Conservation (phyloP, 2,329 filamentous ascomycete genomes). For the Claviceps sorghi region DNA sequence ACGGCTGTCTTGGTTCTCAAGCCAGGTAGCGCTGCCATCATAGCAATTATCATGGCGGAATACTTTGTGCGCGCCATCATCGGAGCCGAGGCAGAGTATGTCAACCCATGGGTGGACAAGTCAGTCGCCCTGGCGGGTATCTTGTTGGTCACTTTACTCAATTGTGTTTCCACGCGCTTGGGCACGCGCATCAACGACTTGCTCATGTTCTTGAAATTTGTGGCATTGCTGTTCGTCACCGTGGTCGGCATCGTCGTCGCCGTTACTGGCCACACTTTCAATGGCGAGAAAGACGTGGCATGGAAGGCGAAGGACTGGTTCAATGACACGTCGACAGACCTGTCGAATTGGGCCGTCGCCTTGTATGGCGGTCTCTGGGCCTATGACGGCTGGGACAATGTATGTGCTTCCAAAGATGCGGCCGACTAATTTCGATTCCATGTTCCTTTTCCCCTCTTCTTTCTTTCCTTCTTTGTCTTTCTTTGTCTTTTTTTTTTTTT, state of each 20-base stretch:
- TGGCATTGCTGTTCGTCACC: constrained; percentile 75
- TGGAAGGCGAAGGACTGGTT: constrained; percentile 90
- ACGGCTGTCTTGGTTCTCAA: constrained; percentile 87
- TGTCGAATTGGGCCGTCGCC: constrained; percentile 82
- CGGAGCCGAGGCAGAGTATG: constrained; percentile 67
- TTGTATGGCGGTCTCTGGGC: constrained; percentile 95
- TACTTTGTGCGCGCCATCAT: constrained; percentile 83
- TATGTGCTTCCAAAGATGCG: constrained; percentile 29
- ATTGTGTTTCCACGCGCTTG: constrained; percentile 79
- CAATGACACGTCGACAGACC: constrained; percentile 62
- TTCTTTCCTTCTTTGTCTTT: too few species aligned
- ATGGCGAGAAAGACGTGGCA: constrained; percentile 59
- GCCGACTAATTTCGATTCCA: too few species aligned
- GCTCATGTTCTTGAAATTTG: constrained; percentile 95
- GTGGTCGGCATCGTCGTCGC: constrained; percentile 83
- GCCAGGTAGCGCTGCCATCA: constrained; percentile 83
- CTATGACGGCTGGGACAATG: constrained; percentile 98
- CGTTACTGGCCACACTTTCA: constrained; percentile 64
- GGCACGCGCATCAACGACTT: constrained; percentile 78
- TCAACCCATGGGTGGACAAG: constrained; percentile 84
- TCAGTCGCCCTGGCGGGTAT: constrained; percentile 66
- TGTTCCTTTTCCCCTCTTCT: too few species aligned
- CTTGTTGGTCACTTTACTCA: constrained; percentile 63
- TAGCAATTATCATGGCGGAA: constrained; percentile 95
- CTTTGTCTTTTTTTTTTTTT: too few species aligned